phyloP scores from a whole-genome alignment of 345 rosid genomes.

The Eucalyptus sideroxylon region DNA sequence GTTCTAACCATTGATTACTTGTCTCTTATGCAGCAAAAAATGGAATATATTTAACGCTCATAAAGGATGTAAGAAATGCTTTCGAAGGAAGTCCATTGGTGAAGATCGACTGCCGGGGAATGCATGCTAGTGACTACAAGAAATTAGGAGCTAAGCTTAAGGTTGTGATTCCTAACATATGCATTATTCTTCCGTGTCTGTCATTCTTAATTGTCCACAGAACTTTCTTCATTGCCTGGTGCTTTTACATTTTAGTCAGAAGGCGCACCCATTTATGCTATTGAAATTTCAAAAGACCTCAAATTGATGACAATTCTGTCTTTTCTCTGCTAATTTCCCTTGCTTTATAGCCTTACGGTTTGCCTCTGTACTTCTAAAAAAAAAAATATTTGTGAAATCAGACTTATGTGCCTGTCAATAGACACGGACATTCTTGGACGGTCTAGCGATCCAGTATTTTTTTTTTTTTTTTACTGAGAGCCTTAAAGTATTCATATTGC shows the following conservation, averaged over 20 bases:
- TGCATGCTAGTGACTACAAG: constrained; percentile 86
- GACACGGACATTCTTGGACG: neutral
- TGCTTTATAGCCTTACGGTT: neutral
- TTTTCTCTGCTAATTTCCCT: neutral
- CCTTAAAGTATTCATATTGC: neutral
- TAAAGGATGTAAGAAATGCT: constrained; percentile 74
- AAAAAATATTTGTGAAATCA: neutral
- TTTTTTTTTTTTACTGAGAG: neutral
- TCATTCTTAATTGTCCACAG: neutral
- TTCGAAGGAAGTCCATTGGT: constrained; percentile 80
- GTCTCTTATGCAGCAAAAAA: constrained; percentile 52
- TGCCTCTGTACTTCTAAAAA: neutral
- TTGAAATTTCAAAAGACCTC: neutral
- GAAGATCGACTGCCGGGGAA: constrained; percentile 70
- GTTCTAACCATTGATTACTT: neutral
- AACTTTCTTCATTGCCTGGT: neutral
- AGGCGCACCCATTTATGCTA: neutral
- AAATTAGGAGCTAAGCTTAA: constrained; percentile 90
- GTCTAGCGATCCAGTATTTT: fast-evolving
- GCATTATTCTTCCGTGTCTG: neutral
- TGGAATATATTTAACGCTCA: constrained; percentile 67
- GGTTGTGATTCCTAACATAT: neutral
- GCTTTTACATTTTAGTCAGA: neutral
- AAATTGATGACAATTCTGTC: neutral
- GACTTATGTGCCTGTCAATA: neutral